Conservation (phyloP, 768 basidiomycete genomes). For the Leucosporidium yakuticum region DNA sequence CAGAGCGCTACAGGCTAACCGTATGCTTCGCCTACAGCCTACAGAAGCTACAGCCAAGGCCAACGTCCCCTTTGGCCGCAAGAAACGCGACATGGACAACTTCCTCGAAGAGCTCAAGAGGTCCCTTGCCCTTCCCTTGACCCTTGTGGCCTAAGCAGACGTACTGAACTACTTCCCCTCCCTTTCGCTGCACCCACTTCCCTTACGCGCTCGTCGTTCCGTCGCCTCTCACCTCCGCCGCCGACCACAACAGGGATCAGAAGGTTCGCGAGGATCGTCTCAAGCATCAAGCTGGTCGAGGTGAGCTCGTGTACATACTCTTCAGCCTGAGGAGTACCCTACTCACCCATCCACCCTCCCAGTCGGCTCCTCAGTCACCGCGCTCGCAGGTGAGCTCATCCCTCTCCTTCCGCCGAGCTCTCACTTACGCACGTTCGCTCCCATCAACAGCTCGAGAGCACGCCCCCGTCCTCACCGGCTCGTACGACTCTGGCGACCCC, state of each 20-base stretch:
- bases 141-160: background rate
- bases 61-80: conserved; percentile 49
- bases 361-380: conserved; percentile 61
- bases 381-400: conserved; percentile 68
- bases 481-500: conserved; percentile 80
- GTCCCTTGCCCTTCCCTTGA: conserved; percentile 46
- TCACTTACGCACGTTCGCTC: conserved; percentile 6
- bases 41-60: conserved; percentile 10
- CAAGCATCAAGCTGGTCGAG: conserved; percentile 50
- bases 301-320: conserved; percentile 2
- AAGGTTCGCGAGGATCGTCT: conserved; percentile 81
- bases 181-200: background rate
- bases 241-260: conserved; percentile 62
- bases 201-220: background rate
- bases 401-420: background rate
- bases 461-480: conserved; percentile 72
- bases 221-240: background rate
- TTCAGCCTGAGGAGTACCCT: conserved; percentile 45
- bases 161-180: background rate
- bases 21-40: conserved; percentile 28
- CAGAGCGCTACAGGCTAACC: conserved; percentile 21
- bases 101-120: conserved; percentile 95
- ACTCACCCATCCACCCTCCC: conserved; percentile 40
- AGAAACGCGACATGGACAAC: conserved; percentile 90
- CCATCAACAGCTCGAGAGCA: conserved; percentile 27